Conservation (phyloP, 1,284 basidiomycete genomes). For the Phellinidium pouzarii region DNA sequence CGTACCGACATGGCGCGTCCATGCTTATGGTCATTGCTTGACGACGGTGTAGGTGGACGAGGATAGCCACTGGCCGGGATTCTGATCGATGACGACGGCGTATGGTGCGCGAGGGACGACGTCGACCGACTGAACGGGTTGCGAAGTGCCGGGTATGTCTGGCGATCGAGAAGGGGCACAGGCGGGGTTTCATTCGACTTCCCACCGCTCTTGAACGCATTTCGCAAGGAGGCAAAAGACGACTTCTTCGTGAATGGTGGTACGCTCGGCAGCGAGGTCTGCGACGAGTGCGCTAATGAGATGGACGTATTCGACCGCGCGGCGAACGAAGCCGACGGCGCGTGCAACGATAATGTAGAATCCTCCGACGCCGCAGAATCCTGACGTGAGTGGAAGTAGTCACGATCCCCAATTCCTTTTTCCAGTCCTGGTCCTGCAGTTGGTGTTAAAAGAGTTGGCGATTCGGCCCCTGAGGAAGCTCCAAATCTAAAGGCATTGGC, state of each 20-base stretch:
- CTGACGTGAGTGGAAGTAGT: slow-evolving; percentile 67
- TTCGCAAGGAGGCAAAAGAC: slow-evolving; percentile 81
- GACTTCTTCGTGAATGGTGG: slow-evolving; percentile 71
- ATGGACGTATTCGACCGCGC: slow-evolving; percentile 39
- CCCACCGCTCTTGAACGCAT: slow-evolving; percentile 74
- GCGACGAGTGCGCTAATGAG: slow-evolving; percentile 59
- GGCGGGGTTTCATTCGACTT: slow-evolving; percentile 53
- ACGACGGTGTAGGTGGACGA: slow-evolving; percentile 60
- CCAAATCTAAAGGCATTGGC: slow-evolving; percentile 34
- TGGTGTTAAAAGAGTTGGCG: slow-evolving; percentile 54
- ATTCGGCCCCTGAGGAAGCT: slow-evolving; percentile 48
- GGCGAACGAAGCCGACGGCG: slow-evolving; percentile 24
- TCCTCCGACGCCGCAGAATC: slow-evolving; percentile 65
- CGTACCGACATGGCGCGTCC: slow-evolving; percentile 35
- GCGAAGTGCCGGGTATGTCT: slow-evolving; percentile 61
- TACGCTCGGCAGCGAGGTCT: slow-evolving; percentile 57
- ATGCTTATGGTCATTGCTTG: slow-evolving; percentile 33
- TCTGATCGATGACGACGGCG: slow-evolving; percentile 29
- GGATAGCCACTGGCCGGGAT: slow-evolving; percentile 42
- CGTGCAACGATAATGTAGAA: slow-evolving; percentile 53
- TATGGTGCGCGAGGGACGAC: slow-evolving; percentile 50
- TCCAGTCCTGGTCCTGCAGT: slow-evolving; percentile 35
- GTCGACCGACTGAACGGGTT: slow-evolving; percentile 76
- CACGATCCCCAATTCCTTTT: slow-evolving; percentile 36
- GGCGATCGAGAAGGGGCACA: slow-evolving; percentile 57